Conservation (phyloP, 768 basidiomycete species). For the Collybiopsis luxurians region DNA sequence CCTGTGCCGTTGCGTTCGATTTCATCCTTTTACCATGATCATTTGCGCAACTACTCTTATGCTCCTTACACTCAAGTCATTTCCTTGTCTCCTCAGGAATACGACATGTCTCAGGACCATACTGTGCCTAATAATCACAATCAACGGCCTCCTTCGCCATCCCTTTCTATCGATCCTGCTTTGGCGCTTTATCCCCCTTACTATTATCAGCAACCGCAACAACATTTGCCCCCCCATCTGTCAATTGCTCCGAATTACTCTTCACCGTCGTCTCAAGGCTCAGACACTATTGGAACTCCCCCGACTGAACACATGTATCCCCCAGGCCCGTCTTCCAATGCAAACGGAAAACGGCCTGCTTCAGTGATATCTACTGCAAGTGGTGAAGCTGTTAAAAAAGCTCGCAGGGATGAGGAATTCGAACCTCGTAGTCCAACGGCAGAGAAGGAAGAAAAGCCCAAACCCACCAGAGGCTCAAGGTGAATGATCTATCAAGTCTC, state of each 20-base stretch:
- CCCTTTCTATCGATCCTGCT: conserved; percentile 68
- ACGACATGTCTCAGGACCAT: conserved; percentile 41
- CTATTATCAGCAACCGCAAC: conserved; percentile 50
- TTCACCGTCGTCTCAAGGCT: conserved; percentile 79
- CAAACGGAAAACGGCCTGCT: conserved; percentile 67
- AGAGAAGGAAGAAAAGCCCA: conserved; percentile 75
- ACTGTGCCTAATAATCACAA: conserved; percentile 33
- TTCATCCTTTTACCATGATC: conserved; percentile 31
- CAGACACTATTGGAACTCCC: conserved; percentile 73
- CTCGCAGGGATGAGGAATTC: conserved; percentile 56
- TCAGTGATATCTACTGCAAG: conserved; percentile 41
- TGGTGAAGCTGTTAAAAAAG: conserved; percentile 45
- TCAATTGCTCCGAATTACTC: conserved; percentile 59
- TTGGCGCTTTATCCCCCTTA: conserved; percentile 66
- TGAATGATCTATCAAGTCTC: conserved; percentile 27
- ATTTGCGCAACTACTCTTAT: conserved; percentile 21
- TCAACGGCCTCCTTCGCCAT: conserved; percentile 55
- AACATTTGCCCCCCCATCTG: conserved; percentile 52
- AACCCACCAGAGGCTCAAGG: conserved; percentile 86
- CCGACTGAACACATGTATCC: conserved; percentile 62
- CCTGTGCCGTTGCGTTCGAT: conserved; percentile 15
- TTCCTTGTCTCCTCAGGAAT: conserved; percentile 38
- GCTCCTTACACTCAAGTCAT: conserved; percentile 28
- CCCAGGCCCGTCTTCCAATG: conserved; percentile 35
- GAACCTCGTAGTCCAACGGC: conserved; percentile 49